phyloP scores from a whole-genome alignment of 768 basidiomycete genomes.

The Leccinum disarticulatum region DNA sequence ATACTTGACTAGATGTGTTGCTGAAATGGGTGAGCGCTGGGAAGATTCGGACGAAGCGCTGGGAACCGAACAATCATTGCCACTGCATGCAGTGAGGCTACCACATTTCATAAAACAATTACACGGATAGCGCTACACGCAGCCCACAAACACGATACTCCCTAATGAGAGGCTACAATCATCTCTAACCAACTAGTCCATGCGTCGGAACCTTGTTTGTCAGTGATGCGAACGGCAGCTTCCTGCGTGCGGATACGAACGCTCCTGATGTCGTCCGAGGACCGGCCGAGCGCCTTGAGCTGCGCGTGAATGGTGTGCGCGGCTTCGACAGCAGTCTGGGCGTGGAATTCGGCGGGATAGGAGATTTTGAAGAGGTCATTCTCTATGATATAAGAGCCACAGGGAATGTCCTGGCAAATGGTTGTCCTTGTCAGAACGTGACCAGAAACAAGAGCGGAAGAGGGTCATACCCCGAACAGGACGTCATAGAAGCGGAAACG shows the following conservation, averaged over 20 bases:
- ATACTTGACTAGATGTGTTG: not conserved
- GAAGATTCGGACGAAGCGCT: not conserved
- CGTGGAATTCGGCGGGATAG: slow-evolving; percentile 94
- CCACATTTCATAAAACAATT: slow-evolving; percentile 6
- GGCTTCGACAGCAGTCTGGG: slow-evolving; percentile 92
- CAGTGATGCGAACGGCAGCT: slow-evolving; percentile 90
- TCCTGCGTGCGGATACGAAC: slow-evolving; percentile 92
- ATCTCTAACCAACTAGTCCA: no score
- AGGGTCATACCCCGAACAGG: slow-evolving; percentile 72
- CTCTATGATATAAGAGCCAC: slow-evolving; percentile 90
- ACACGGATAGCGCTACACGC: slow-evolving; percentile 2
- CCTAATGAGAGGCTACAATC: not conserved
- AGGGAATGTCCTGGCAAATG: slow-evolving; percentile 67
- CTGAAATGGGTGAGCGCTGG: not conserved
- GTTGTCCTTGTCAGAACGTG: not conserved
- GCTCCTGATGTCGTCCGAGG: slow-evolving; percentile 87
- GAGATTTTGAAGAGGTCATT: slow-evolving; percentile 94
- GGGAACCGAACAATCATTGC: not conserved
- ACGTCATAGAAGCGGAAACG: slow-evolving; percentile 98
- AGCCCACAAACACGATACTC: slow-evolving; percentile 2
- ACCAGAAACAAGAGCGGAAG: not conserved
- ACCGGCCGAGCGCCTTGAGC: slow-evolving; percentile 78
- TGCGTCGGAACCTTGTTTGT: slow-evolving; percentile 91
- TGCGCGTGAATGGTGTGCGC: slow-evolving; percentile 77
- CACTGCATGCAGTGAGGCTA: no score